phyloP scores from a whole-genome alignment of 1,139 yeast species.

The Blastobotrys serpentis region DNA sequence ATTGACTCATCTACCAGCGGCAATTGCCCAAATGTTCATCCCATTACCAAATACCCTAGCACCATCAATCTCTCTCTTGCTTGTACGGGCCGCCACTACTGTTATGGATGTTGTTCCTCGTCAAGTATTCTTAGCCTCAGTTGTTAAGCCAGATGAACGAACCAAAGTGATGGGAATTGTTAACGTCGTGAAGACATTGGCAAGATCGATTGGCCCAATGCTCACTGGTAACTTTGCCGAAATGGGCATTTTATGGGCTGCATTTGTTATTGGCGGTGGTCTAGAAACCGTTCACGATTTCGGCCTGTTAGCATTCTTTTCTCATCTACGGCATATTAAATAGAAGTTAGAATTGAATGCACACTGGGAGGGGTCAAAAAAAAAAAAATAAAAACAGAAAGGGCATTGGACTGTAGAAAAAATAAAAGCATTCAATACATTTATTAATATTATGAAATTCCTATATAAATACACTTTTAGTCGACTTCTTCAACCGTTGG shows the following conservation, averaged over 20 bases:
- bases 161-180: slow-evolving; percentile 82
- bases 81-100: slow-evolving; percentile 55
- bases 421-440: no score
- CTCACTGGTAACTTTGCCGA: slow-evolving; percentile 75
- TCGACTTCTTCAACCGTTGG: no score
- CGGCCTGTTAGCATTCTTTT: slow-evolving; percentile 29
- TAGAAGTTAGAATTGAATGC: slow-evolving; percentile 3
- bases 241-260: slow-evolving; percentile 48
- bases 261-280: slow-evolving; percentile 63
- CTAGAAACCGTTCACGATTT: slow-evolving; percentile 43
- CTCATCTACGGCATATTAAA: slow-evolving; percentile 11
- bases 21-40: slow-evolving; percentile 56
- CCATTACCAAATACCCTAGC: slow-evolving; percentile 43
- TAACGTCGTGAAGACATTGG: slow-evolving; percentile 80
- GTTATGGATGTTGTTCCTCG: slow-evolving; percentile 93
- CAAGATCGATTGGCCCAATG: slow-evolving; percentile 77
- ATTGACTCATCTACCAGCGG: slow-evolving; percentile 78
- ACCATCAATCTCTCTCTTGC: slow-evolving; percentile 40
- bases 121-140: slow-evolving; percentile 69
- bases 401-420: no score
- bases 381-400: no score
- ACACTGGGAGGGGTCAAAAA: background rate
- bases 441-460: no score
- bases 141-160: slow-evolving; percentile 61
- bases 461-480: no score